Conservation (phyloP, 352 stramenopile genomes). For the Peronospora belbahrii region DNA sequence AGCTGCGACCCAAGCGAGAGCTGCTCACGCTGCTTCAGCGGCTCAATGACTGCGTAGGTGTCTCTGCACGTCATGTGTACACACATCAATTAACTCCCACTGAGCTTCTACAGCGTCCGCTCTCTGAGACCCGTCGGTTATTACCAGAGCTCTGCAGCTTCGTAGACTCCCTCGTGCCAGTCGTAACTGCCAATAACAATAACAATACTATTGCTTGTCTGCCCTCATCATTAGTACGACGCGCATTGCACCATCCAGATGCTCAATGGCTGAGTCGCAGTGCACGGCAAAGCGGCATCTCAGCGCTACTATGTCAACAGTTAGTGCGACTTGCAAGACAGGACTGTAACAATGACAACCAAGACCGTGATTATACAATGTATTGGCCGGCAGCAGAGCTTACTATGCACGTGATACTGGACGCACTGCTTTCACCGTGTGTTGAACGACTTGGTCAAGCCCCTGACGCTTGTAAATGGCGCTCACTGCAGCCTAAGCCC, state of each 20-base stretch:
- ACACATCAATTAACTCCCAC: slow-evolving; percentile 25
- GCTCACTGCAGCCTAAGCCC: slow-evolving; percentile 29
- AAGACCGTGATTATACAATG: neutral
- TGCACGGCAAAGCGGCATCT: slow-evolving; percentile 45
- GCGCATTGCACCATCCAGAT: slow-evolving; percentile 31
- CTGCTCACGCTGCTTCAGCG: slow-evolving; percentile 12
- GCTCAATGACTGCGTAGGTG: slow-evolving; percentile 41
- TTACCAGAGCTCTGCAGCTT: slow-evolving; percentile 43
- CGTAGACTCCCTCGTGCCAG: slow-evolving; percentile 20
- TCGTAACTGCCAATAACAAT: neutral
- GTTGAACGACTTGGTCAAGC: slow-evolving; percentile 11
- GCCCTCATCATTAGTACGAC: slow-evolving; percentile 11
- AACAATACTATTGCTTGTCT: neutral
- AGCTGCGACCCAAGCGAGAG: slow-evolving; percentile 9
- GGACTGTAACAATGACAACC: neutral
- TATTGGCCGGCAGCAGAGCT: slow-evolving; percentile 11
- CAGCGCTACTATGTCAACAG: slow-evolving; percentile 41
- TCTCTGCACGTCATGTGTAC: slow-evolving; percentile 42
- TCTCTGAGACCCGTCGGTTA: slow-evolving; percentile 26
- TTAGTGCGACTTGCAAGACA: slow-evolving; percentile 29
- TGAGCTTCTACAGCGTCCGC: slow-evolving; percentile 19
- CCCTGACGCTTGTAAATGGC: slow-evolving; percentile 41
- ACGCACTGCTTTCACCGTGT: slow-evolving; percentile 40
- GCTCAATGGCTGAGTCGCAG: slow-evolving; percentile 55
- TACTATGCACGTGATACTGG: slow-evolving; percentile 35